Evolutionary conservation across 208 protist genomes (phyloP), one percentile per base, ranked within the genome.

Genomic region (Leishmania arabica): DNA sequence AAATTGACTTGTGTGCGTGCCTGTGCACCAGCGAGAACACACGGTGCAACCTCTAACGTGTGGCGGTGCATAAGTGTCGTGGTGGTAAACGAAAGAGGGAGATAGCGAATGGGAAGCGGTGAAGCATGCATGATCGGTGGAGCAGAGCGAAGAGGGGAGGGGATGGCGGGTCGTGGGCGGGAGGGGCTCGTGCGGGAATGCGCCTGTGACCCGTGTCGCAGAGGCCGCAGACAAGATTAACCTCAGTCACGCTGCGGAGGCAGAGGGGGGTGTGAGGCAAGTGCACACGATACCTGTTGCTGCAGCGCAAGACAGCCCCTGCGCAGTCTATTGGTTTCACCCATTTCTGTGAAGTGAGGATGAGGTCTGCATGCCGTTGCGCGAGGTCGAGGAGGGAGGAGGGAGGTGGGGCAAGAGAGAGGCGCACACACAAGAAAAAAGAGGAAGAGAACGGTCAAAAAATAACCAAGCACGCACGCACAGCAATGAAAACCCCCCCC

Each of bases 201-300:
- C 42, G 24, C 21, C 19, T 31, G 68, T 47, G 42, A 19, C 68
- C 68, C 2, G 40, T 51, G 34, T 11, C 42, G 68, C 40, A n/a
- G 68, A 72, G 19, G 42, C 24, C 45, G 9, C 15, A 3, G 42
- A 72, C 3, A 51, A 72, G 68, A 11, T 17, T 17, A 72, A n/a
- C 68, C 68, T 47, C 42, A n/a, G 68, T 51, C 21, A 47, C 68
- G 24, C 68, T 72, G 68, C 65, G 37, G 65, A 47, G 37, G 62
- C 47, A 2, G 24, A 62, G 13, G 17, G 17, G 24, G n/a, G 60
- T 6, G 60, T 66, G 13, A 0, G n/a, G 9, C 60, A 37, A 66
- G n/a, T 0, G 11, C 11, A 19, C 60, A 66, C 37, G 17, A 49
- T 47, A 3, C 13, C 40, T 9, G 27, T 71, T 47, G 66, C 37